Conservation (phyloP, 1,284 basidiomycete species). For the Trichosporon coremiiforme region DNA sequence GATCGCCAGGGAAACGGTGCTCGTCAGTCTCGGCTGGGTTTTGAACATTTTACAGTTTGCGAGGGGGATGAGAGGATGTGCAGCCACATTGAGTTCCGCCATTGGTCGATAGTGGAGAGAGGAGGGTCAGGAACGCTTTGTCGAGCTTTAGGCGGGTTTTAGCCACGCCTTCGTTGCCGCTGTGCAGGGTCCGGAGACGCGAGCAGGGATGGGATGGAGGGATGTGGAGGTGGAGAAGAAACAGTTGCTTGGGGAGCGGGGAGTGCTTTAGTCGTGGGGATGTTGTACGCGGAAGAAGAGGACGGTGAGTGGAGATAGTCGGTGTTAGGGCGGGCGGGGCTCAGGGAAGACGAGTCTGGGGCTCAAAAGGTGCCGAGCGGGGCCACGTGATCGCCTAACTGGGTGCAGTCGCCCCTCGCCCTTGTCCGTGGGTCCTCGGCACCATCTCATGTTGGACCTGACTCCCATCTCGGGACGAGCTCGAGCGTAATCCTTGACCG, state of each 20-base stretch:
- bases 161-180: background rate
- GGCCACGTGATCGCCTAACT: constrained; percentile 14
- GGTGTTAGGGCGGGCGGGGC: background rate
- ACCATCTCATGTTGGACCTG: too few relatives aligned
- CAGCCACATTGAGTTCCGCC: too few relatives aligned
- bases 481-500: background rate
- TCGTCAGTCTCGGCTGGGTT: background rate
- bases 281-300: background rate
- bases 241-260: too few relatives aligned
- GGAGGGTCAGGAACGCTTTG: background rate
- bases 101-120: background rate
- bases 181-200: background rate
- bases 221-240: background rate
- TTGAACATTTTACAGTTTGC: background rate
- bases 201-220: background rate
- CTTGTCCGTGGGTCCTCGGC: background rate
- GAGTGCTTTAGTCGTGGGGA: background rate
- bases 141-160: constrained; percentile 4
- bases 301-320: background rate
- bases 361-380: background rate
- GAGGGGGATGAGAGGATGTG: background rate
- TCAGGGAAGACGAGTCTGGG: background rate
- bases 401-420: background rate
- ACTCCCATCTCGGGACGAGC: constrained; percentile 10
- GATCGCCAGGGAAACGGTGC: background rate